Conservation (phyloP, 139 green algal genomes). For the Chlorella sp. region DNA sequence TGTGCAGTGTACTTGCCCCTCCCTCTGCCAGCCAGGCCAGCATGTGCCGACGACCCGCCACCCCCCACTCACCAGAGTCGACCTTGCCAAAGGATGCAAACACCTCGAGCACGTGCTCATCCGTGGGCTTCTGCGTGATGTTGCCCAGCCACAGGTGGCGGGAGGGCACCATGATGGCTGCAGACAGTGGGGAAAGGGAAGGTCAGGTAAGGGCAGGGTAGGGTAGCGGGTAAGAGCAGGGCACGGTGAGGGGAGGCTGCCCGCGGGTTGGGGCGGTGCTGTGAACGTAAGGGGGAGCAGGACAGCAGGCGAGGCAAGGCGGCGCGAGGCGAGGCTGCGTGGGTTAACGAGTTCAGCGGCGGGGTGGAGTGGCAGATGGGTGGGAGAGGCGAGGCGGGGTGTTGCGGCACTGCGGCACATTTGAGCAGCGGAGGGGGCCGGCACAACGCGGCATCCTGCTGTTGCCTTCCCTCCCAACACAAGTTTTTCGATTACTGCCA, state of each 20-base stretch:
- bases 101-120: constrained; percentile 65
- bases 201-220: background rate
- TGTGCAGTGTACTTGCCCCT: background rate
- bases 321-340: background rate
- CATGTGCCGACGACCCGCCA: background rate
- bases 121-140: constrained; percentile 68
- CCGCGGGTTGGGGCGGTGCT: background rate
- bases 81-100: constrained; percentile 76
- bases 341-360: too few species aligned
- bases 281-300: too few species aligned
- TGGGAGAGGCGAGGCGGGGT: too few species aligned
- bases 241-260: background rate
- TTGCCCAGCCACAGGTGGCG: constrained; percentile 89
- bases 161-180: constrained; percentile 48
- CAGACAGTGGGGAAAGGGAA: background rate
- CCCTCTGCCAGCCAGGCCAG: background rate
- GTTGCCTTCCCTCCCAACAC: too few species aligned
- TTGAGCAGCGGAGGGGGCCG: too few species aligned
- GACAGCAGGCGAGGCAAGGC: background rate
- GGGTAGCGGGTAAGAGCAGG: background rate
- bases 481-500: too few species aligned
- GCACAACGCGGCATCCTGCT: too few species aligned
- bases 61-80: constrained; percentile 1
- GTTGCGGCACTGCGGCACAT: too few species aligned
- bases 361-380: too few species aligned